Conservation (phyloP, 805 yeast genomes). For the Wickerhamiella alocasiicola region DNA sequence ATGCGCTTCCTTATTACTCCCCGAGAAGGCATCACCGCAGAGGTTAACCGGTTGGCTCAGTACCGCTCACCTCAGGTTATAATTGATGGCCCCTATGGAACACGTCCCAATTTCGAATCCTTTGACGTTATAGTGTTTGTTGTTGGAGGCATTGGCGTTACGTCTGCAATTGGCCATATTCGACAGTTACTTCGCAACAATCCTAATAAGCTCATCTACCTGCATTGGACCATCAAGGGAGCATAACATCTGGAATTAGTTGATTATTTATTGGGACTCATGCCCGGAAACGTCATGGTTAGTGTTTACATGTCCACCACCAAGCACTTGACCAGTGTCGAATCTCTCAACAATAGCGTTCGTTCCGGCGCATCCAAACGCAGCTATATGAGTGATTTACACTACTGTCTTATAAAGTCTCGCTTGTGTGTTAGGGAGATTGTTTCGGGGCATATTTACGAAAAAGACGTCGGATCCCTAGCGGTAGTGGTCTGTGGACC, state of each 20-base stretch:
- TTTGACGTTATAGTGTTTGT: slow-evolving; percentile 33
- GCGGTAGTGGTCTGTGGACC: slow-evolving; percentile 20
- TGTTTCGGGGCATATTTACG: slow-evolving; percentile 6
- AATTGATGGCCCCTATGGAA: slow-evolving; percentile 52
- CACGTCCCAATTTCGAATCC: slow-evolving; percentile 22
- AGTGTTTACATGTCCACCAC: slow-evolving; percentile 5
- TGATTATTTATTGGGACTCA: slow-evolving; percentile 4
- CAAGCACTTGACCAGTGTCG: background rate
- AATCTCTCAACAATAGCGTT: slow-evolving; percentile 5
- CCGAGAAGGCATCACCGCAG: slow-evolving; percentile 14
- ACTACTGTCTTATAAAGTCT: slow-evolving; percentile 7
- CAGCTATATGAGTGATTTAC: background rate
- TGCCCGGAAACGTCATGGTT: background rate
- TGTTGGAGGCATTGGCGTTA: slow-evolving; percentile 52
- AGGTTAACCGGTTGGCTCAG: slow-evolving; percentile 10
- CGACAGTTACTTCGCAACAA: background rate
- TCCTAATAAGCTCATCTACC: slow-evolving; percentile 6
- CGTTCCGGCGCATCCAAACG: background rate
- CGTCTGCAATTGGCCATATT: slow-evolving; percentile 31
- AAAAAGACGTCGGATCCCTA: background rate
- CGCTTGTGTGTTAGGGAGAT: slow-evolving; percentile 5
- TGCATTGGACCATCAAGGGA: slow-evolving; percentile 18
- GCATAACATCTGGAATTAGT: slow-evolving; percentile 13
- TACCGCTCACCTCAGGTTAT: slow-evolving; percentile 28
- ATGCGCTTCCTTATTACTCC: slow-evolving; percentile 14